Conservation (phyloP, 2,329 filamentous ascomycete genomes). For the Calonectria hawksworthii region DNA sequence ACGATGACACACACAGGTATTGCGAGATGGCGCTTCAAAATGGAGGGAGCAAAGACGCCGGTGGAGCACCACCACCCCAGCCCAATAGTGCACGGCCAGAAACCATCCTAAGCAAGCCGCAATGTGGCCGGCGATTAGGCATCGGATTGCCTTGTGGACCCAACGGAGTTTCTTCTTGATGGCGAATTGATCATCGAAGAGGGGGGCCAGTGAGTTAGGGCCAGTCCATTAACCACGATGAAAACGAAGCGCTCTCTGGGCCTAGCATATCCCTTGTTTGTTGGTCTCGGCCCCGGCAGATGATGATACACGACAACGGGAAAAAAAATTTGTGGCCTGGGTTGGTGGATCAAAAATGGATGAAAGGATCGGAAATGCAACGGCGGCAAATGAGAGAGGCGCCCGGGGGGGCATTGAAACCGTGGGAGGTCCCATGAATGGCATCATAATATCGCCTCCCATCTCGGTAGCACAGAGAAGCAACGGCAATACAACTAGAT, state of each 20-base stretch:
- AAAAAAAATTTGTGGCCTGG: background rate
- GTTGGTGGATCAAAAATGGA: slow-evolving; percentile 15
- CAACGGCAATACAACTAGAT: slow-evolving; percentile 19
- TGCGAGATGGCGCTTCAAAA: slow-evolving; percentile 14
- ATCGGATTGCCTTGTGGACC: slow-evolving; percentile 42
- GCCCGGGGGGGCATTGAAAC: background rate
- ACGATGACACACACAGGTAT: slow-evolving; percentile 30
- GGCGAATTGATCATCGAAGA: slow-evolving; percentile 29
- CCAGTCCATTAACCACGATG: background rate
- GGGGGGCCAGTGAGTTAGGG: background rate
- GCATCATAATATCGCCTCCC: slow-evolving; percentile 9
- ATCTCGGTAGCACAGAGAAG: slow-evolving; percentile 12
- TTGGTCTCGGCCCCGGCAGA: background rate
- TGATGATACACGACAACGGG: slow-evolving; percentile 5
- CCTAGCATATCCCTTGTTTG: slow-evolving; percentile 16
- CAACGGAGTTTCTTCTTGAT: slow-evolving; percentile 37
- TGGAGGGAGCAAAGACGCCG: slow-evolving; percentile 15
- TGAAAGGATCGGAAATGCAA: slow-evolving; percentile 14
- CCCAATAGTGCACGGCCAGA: slow-evolving; percentile 34
- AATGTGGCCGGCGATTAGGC: slow-evolving; percentile 25
- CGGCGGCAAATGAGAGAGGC: slow-evolving; percentile 9
- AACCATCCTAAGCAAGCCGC: slow-evolving; percentile 2
- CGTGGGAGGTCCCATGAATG: slow-evolving; percentile 12
- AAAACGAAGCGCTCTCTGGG: background rate
- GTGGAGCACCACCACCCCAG: slow-evolving; percentile 13